Evolutionary conservation across 805 yeast species (phyloP), one percentile per base, ranked within the genome.

Genomic region (Suhomyces kilbournensis): DNA sequence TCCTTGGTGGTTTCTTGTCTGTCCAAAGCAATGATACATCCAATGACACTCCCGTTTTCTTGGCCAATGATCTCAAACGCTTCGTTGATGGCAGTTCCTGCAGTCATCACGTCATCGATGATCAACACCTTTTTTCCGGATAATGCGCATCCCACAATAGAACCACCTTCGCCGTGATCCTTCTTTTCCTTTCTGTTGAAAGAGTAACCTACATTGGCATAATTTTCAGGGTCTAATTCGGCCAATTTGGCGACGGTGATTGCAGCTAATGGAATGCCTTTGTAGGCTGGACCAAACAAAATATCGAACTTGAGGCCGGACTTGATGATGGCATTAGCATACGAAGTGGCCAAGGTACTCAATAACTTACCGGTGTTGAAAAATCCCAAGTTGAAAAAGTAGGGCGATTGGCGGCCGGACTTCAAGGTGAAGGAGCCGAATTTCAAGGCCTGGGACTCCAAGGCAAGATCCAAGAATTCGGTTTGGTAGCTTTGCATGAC

Each of bases 111-210:
- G 64, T 93, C 99, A 70, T 94, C 99, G 56, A 93, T 90, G 62
- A 94, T 89, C 62, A 94, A 75, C 22, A 93, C 82, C 55, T 79
- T 79, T 69, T 92, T 87, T 47, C 81, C 88, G 55, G 79, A 78
- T 61, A 93, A 79, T 5, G 82, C 70, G 45, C 88, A 83, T 35
- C 99, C 99, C 42, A 94, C 98, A 61, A 93, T 88, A 52, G 82
- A 81, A 12, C 99, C 99, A 60, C 98, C 99, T 75, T 93, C 99
- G 52, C 99, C 99, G 67, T 93, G 99, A 67, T 92, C 97, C 74
- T 93, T 93, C 77, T 88, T 87, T 71, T 91, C 97, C 74, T 93
- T 94, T 71, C 99, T 85, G 79, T 93, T 93, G 79, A 90, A 93
- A n/a, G 97, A 84, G 69, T 92, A 94, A 45, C 90, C 90, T 47